Percentiles rank a stretch among this genome's conserved stretches.
phyloP scores from a whole-genome alignment of 1,139 yeast species.

The Diutina sp. region DNA sequence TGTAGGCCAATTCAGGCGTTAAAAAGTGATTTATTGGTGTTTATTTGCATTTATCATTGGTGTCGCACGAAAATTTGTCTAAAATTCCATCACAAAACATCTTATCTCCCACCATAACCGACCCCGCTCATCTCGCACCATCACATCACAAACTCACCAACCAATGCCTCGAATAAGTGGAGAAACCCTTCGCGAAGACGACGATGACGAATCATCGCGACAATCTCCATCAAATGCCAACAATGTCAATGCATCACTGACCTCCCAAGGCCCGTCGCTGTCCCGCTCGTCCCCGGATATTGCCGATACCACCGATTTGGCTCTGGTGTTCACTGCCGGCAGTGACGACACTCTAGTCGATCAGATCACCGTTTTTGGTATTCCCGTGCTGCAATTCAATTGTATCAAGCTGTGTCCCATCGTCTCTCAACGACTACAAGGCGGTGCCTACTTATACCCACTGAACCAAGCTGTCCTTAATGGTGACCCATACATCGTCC shows the following conservation, averaged over 20 bases:
- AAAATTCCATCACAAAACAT: too few species aligned
- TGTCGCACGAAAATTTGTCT: too few species aligned
- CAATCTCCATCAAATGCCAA: neutral
- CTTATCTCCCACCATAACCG: too few species aligned
- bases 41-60: too few species aligned
- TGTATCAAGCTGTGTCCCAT: neutral
- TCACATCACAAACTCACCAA: too few species aligned
- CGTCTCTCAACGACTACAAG: neutral
- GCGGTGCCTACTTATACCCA: neutral
- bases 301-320: neutral
- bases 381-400: neutral
- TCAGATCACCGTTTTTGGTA: neutral
- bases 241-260: too few species aligned
- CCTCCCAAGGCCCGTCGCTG: neutral
- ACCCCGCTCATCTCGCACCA: neutral
- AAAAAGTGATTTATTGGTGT: too few species aligned
- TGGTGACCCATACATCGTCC: neutral
- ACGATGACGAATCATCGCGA: neutral
- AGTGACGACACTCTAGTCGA: neutral
- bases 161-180: constrained; percentile 1
- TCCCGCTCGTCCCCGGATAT: neutral
- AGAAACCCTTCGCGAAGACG: neutral
- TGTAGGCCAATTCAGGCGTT: too few species aligned
- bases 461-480: neutral
- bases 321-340: neutral